These are phyloP conservation scores for Carex kokanica DNA, from an alignment of 176 grass and related monocot species.

Conservation along the genomic window DNA sequence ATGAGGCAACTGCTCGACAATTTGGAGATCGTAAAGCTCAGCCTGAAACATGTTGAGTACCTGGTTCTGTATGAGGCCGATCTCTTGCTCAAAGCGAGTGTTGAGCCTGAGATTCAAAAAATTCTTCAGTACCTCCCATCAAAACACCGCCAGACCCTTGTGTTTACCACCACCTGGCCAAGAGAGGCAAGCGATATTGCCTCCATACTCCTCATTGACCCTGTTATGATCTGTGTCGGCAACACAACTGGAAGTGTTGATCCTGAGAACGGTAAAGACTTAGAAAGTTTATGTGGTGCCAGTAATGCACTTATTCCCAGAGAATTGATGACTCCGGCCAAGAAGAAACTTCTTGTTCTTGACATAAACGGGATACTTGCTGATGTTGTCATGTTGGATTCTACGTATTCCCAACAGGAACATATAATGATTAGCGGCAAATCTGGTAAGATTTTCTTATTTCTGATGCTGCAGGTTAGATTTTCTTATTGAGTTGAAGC, in stretches of 20 bases:
- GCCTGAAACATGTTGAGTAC: slow-evolving; percentile 57
- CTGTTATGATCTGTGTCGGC: slow-evolving; percentile 76
- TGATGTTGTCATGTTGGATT: slow-evolving; percentile 50
- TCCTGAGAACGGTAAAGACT: neutral
- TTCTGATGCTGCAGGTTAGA: neutral
- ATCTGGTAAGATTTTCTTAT: slow-evolving; percentile 52
- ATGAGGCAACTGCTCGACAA: slow-evolving; percentile 63
- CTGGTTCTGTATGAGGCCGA: slow-evolving; percentile 81
- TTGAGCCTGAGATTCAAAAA: slow-evolving; percentile 71
- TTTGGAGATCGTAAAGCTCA: slow-evolving; percentile 59
- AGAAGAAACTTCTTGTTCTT: slow-evolving; percentile 85
- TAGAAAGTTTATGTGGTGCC: neutral
- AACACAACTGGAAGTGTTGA: slow-evolving; percentile 10
- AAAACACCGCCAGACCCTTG: slow-evolving; percentile 61
- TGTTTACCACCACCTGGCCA: slow-evolving; percentile 93
- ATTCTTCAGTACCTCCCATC: slow-evolving; percentile 58
- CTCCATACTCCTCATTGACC: slow-evolving; percentile 50
- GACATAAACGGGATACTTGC: slow-evolving; percentile 87
- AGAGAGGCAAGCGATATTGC: slow-evolving; percentile 66
- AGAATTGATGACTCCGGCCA: slow-evolving; percentile 18
- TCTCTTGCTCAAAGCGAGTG: slow-evolving; percentile 69
- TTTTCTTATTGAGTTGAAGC: too few species aligned
- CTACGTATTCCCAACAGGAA: slow-evolving; percentile 34
- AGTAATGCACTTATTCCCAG: slow-evolving; percentile 3
- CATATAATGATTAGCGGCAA: slow-evolving; percentile 52